Evolutionary conservation across 2,329 filamentous ascomycete species (phyloP), one percentile per base, ranked within the genome.

Genomic region (Colletotrichum sp.): DNA sequence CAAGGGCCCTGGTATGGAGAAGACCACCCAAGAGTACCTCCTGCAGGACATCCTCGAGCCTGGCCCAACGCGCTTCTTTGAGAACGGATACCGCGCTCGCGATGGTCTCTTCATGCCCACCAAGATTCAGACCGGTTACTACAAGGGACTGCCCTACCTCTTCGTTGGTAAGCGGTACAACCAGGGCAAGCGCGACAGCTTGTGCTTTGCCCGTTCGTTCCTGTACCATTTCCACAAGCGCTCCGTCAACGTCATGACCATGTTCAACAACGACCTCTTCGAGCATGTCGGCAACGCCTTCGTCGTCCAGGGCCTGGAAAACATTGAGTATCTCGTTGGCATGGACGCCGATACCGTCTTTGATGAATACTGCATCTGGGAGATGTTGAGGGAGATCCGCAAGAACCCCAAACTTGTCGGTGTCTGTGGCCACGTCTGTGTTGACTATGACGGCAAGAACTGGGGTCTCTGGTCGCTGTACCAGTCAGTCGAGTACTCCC

Each of bases 311-410:
- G 83, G 84, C 8, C 81, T 88, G 12, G 80, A 84, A 4, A 83
- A 84, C 8, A 80, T 87, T 36, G 86, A 88, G 43, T 84, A 85
- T 55, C 82, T 88, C 1, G 83, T 84, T 1, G 87, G 87, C 18
- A 88, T 88, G 87, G 87, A 88, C 61, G 87, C 86, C 5, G 87
- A 88, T 66, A 88, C 87, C 4, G 83, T 88, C 6, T 88, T 88
- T 67, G 87, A 87, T 7, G 80, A 84, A 9, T 77, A 81, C 71
- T 89, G 88, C 68, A 81, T 89, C 77, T 83, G 80, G 66, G 84
- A 88, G 77, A 84, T 89, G 80, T 73, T 89, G 38, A 79, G 79
- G 8, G 84, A 87, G 77, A 86, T 86, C 16, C 86, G 86, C 71
- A 83, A 83, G 73, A 84, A 86, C 66, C 84, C 85, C 7, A 83